A percentile compares a stretch with the other conserved stretches of the same genome.
phyloP scores from a whole-genome alignment of 768 basidiomycete species.

The Calocybe indica region DNA sequence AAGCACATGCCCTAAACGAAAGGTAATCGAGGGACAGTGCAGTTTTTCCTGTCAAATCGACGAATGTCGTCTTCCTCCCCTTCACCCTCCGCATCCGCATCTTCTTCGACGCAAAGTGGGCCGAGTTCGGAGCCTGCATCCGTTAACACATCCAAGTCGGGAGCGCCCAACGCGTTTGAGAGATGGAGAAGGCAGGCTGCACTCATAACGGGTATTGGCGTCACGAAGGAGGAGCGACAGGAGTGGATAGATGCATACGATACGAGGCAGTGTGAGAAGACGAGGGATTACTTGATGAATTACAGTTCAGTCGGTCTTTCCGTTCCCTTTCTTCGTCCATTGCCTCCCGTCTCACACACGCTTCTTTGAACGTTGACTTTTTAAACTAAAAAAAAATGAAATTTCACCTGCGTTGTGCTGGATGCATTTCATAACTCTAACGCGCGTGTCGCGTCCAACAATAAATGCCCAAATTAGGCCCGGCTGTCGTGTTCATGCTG shows the following conservation, averaged over 20 bases:
- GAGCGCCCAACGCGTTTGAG: conserved; percentile 34
- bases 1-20: no score
- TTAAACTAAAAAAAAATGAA: no score
- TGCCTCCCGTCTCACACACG: conserved; percentile 4
- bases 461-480: conserved; percentile 44
- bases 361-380: neutral
- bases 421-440: no score
- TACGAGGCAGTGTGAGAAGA: conserved; percentile 54
- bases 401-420: no score
- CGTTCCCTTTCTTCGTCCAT: neutral
- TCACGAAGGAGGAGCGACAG: conserved; percentile 39
- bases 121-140: conserved; percentile 5
- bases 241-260: conserved; percentile 30
- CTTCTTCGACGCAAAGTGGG: no score
- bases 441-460: neutral
- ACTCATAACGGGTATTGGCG: conserved; percentile 43
- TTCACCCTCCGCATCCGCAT: neutral
- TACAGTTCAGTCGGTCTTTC: conserved; percentile 49
- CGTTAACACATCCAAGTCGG: conserved; percentile 8
- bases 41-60: no score
- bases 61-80: conserved; percentile 6
- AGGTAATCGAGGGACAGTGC: no score
- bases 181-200: conserved; percentile 42
- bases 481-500: conserved; percentile 84
- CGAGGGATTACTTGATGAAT: conserved; percentile 61